phyloP scores from a whole-genome alignment of 768 basidiomycete genomes.

The Dioszegia crocea region DNA sequence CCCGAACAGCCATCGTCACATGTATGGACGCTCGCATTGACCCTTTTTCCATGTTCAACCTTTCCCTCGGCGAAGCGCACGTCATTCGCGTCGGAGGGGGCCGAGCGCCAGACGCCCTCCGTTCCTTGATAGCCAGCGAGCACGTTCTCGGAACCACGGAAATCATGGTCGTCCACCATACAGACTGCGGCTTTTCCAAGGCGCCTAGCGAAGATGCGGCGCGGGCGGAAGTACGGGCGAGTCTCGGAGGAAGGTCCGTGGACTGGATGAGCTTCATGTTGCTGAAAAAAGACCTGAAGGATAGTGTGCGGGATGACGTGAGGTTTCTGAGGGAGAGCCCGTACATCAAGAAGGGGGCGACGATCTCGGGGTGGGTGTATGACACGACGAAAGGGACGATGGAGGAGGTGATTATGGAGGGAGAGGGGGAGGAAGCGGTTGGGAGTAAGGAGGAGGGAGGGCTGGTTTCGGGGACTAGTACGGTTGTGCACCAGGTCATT shows the following conservation, averaged over 20 bases:
- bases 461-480: not conserved
- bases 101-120: conserved; percentile 13
- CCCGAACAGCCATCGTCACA: conserved; percentile 16
- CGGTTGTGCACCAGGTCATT: not conserved
- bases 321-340: conserved; percentile 9
- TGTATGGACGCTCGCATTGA: conserved; percentile 23
- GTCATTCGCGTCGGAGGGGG: conserved; percentile 16
- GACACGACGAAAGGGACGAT: conserved; percentile 14
- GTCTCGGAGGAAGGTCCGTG: conserved; percentile 3
- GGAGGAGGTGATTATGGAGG: conserved; percentile 7
- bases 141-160: conserved; percentile 15
- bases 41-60: conserved; percentile 16
- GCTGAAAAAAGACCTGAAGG: conserved; percentile 8
- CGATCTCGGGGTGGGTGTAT: conserved; percentile 11
- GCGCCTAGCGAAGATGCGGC: conserved; percentile 12
- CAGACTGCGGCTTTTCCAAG: conserved; percentile 18
- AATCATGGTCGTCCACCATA: conserved; percentile 22
- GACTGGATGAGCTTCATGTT: conserved; percentile 16
- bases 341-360: conserved; percentile 11
- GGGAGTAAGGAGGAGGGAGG: not conserved
- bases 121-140: conserved; percentile 13
- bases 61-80: conserved; percentile 17
- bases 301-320: conserved; percentile 15
- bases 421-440: not conserved
- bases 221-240: conserved; percentile 4